Conservation (phyloP, 306 rosid species). For the Quercus wislizeni region DNA sequence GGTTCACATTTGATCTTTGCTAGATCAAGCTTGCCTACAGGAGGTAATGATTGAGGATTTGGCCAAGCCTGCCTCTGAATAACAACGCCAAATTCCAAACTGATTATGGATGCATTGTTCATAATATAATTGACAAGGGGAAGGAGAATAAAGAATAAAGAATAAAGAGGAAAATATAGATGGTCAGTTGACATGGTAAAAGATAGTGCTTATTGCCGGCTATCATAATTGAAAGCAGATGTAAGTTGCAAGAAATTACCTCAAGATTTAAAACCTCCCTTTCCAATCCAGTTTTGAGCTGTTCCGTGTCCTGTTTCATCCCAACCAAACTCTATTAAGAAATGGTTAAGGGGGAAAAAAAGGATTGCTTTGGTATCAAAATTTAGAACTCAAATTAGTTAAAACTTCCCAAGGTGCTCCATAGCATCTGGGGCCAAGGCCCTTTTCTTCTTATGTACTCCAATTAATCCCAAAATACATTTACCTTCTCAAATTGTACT, state of each 20-base stretch:
- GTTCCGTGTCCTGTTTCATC: conserved; percentile 88
- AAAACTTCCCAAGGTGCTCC: background rate
- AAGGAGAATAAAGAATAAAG: too few relatives aligned
- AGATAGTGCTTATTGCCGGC: too few relatives aligned
- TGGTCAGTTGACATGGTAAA: conserved; percentile 25
- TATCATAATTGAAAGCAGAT: too few relatives aligned
- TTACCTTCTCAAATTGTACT: background rate
- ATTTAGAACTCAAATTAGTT: background rate
- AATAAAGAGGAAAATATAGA: too few relatives aligned
- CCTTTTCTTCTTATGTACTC: background rate
- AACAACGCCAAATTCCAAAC: too few relatives aligned
- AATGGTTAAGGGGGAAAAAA: background rate
- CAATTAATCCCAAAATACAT: background rate
- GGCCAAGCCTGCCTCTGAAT: too few relatives aligned
- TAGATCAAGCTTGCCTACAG: conserved; percentile 44
- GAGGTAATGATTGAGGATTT: background rate
- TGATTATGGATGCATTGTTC: too few relatives aligned
- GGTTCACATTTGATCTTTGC: conserved; percentile 46
- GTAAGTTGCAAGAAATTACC: conserved; percentile 38
- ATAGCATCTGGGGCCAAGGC: too few relatives aligned
- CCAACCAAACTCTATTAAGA: conserved; percentile 22
- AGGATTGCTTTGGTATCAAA: background rate
- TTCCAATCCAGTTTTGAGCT: conserved; percentile 70
- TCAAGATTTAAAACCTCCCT: conserved; percentile 62
- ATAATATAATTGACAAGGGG: too few relatives aligned